These are phyloP conservation scores for Neurospora sp. DNA, from an alignment of 495 filamentous ascomycete genomes.

Conservation along the genomic window DNA sequence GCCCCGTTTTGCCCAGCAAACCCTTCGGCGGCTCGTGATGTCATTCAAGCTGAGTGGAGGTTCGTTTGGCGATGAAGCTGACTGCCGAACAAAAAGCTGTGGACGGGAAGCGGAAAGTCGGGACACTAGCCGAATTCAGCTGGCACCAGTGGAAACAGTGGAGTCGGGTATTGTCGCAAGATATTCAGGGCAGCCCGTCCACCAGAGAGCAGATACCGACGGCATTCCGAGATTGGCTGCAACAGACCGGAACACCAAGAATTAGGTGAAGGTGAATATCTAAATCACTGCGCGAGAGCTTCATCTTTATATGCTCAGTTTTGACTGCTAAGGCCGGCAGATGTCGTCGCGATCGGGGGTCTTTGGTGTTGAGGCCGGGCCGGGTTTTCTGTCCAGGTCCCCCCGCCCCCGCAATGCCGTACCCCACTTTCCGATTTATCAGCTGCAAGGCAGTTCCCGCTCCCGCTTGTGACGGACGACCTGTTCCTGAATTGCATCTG, in stretches of 20 bases:
- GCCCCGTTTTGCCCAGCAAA: not conserved
- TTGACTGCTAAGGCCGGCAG: not conserved
- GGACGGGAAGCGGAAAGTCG: not conserved
- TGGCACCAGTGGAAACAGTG: not conserved
- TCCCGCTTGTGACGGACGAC: too few species aligned
- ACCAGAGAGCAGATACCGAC: not conserved
- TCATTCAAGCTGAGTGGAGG: not conserved
- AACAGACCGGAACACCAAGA: not conserved
- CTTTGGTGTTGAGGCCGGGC: not conserved
- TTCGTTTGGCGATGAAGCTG: not conserved
- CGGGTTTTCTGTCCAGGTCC: not conserved
- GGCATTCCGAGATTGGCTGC: not conserved
- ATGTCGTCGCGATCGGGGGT: not conserved
- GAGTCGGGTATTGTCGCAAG: not conserved
- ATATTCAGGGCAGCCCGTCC: not conserved
- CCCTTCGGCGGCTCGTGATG: not conserved
- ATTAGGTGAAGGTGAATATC: not conserved
- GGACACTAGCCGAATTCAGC: not conserved
- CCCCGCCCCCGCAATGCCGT: not conserved
- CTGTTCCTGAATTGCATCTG: too few species aligned
- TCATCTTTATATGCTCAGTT: not conserved
- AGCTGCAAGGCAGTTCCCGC: too few species aligned
- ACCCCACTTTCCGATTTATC: not conserved
- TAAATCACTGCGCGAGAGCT: not conserved
- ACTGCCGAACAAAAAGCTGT: not conserved